Conservation (phyloP, 768 basidiomycete genomes). For the Kwoniella botswanensis region DNA sequence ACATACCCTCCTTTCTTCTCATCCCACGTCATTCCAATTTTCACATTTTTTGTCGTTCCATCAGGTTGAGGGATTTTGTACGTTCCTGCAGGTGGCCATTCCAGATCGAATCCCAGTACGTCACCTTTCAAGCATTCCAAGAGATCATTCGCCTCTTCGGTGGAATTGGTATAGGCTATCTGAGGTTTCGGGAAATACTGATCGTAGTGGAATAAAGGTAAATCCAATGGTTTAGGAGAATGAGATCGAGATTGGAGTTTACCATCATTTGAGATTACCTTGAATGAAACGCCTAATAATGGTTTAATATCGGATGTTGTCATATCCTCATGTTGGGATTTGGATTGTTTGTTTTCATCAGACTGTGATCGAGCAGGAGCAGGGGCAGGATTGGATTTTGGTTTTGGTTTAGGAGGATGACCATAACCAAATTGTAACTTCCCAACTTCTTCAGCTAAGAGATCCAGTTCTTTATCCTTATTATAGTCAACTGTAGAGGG, state of each 20-base stretch:
- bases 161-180: constrained; percentile 45
- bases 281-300: not conserved
- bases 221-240: not conserved
- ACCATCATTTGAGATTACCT: not conserved
- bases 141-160: constrained; percentile 48
- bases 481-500: not conserved
- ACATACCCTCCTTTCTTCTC: constrained; percentile 17
- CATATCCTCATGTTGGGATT: not conserved
- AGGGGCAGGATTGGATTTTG: not conserved
- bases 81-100: constrained; percentile 48
- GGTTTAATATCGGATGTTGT: not conserved
- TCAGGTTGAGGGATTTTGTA: constrained; percentile 11
- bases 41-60: constrained; percentile 8
- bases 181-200: constrained; percentile 26
- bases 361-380: too few species aligned
- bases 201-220: constrained; percentile 36
- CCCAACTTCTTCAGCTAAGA: constrained; percentile 19
- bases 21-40: constrained; percentile 28
- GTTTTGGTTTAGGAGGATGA: not conserved
- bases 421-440: constrained; percentile 2
- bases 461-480: constrained; percentile 7
- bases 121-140: constrained; percentile 40
- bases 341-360: not conserved
- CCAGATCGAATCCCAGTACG: constrained; percentile 54
- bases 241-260: not conserved